Evolutionary conservation across 768 basidiomycete species (phyloP), one percentile per base, ranked within the genome.

Genomic region (Phanerochaete sordida): DNA sequence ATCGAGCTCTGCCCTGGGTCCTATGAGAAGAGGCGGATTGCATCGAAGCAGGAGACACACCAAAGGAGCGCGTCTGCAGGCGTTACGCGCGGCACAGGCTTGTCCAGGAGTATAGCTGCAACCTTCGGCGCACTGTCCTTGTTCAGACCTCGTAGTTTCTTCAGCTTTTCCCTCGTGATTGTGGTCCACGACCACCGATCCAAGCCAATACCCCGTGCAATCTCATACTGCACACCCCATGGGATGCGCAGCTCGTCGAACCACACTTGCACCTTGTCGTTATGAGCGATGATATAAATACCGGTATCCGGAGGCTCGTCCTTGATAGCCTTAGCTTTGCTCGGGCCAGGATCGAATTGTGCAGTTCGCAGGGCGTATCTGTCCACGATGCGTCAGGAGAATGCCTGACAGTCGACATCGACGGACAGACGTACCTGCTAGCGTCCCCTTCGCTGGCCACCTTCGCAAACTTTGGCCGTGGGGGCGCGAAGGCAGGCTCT

Each of bases 1-100:
- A 66, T 90, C 88, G 1, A 86, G 77, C 61, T 81, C 80, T 4
- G 56, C 21, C 77, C 80, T 80, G 24, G 26, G 56, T 13, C 26
- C 52, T 16, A 44, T 47, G 13, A 51, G 50, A 13, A n/a, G 15
- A 49, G 5, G 2, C 24, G 26, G n/a, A n/a, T n/a, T n/a, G n/a
- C 24, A 1, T 13, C 2, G 1, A 24, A 33, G 26, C n/a, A 45
- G 26, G 8, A 27, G 9, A 60, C 63, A 2, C 49, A 68, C 66
- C 70, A 69, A 2, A 69, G 50, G 15, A 50, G 37, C 9, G 53
- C 3, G 28, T 64, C 56, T 2, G 37, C 21, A 19, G 8, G 55
- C 19, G 4, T 26, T 31, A 2, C n/a, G 21, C 0, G n/a, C 30
- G 15, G 28, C 12, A 1, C 6, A 9, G n/a, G 2, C 2, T 37